Percentiles rank a stretch among this genome's conserved stretches.
Conservation (phyloP, 495 filamentous ascomycete species). For the Clavariopsis aquatica region DNA sequence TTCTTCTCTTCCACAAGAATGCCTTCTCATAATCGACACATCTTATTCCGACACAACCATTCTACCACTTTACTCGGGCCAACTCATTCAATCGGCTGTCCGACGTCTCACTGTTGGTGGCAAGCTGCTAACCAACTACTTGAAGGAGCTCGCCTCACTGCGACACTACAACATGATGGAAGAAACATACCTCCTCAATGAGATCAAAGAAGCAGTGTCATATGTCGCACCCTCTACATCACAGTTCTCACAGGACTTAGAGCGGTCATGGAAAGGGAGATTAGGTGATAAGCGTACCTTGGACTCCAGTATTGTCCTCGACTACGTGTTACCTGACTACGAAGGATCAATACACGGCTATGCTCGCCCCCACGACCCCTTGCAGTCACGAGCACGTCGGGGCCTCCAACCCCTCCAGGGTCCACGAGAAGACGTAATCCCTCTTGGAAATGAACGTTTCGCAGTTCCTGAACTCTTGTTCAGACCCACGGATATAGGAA, state of each 20-base stretch:
- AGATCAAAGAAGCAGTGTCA: conserved; percentile 89
- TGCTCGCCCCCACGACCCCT: conserved; percentile 72
- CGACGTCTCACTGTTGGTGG: conserved; percentile 89
- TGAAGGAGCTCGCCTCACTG: conserved; percentile 85
- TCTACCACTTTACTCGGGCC: conserved; percentile 78
- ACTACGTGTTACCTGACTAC: conserved; percentile 93
- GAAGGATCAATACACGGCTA: conserved; percentile 72
- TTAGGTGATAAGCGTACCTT: conserved; percentile 51
- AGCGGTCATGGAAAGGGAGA: conserved; percentile 80
- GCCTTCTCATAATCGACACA: conserved; percentile 82
- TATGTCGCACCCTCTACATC: conserved; percentile 63
- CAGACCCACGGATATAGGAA: conserved; percentile 79
- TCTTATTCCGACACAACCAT: conserved; percentile 95
- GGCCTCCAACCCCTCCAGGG: conserved; percentile 54
- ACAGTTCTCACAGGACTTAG: conserved; percentile 77
- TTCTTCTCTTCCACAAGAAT: conserved; percentile 66
- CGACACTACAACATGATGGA: conserved; percentile 93
- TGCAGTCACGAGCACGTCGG: conserved; percentile 59
- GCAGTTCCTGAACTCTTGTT: conserved; percentile 88
- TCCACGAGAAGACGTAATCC: conserved; percentile 75
- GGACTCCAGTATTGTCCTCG: conserved; percentile 68
- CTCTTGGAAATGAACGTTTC: conserved; percentile 89
- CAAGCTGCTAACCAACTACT: conserved; percentile 90
- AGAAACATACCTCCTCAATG: conserved; percentile 87
- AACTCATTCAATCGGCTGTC: conserved; percentile 75